Conservation (phyloP, 2,329 filamentous ascomycete species). For the Neopestalotiopsis rosae region DNA sequence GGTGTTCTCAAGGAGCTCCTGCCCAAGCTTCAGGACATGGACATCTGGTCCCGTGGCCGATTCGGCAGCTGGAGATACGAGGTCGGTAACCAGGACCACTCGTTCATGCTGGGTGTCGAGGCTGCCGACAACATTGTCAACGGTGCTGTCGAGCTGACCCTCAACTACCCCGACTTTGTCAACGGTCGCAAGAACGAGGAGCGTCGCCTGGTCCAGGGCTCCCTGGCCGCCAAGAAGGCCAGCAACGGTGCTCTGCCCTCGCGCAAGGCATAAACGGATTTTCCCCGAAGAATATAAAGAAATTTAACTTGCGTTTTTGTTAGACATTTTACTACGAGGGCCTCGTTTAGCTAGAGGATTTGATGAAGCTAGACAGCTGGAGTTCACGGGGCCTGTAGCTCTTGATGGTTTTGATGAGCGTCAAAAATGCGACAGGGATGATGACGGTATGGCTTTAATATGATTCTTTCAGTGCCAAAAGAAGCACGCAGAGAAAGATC, state of each 20-base stretch:
- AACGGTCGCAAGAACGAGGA: constrained; percentile 76
- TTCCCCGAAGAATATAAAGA: constrained; percentile 9
- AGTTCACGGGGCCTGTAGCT: constrained; percentile 21
- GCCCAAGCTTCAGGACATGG: constrained; percentile 88
- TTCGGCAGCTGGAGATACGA: constrained; percentile 99
- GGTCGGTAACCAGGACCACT: constrained; percentile 94
- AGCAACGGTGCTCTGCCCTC: constrained; percentile 26
- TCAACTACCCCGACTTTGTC: constrained; percentile 97
- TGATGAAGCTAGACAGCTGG: constrained; percentile 20
- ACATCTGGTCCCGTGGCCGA: constrained; percentile 93
- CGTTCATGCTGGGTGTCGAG: constrained; percentile 96
- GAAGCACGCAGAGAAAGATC: constrained; percentile 10
- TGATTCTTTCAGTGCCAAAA: constrained; percentile 9
- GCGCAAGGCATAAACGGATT: constrained; percentile 23
- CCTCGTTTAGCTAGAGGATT: constrained; percentile 16
- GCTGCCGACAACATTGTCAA: constrained; percentile 89
- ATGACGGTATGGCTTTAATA: constrained; percentile 23
- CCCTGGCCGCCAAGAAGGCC: constrained; percentile 38
- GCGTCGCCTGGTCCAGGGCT: constrained; percentile 60
- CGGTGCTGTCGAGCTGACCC: constrained; percentile 86
- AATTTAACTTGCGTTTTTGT: constrained; percentile 16
- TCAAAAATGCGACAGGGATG: constrained; percentile 25
- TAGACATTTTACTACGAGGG: constrained; percentile 18
- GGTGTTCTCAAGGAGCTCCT: constrained; percentile 91
- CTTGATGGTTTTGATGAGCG: constrained; percentile 20